Conservation (phyloP, 176 grass and related monocot species). For the Phoenix dactylifera region DNA sequence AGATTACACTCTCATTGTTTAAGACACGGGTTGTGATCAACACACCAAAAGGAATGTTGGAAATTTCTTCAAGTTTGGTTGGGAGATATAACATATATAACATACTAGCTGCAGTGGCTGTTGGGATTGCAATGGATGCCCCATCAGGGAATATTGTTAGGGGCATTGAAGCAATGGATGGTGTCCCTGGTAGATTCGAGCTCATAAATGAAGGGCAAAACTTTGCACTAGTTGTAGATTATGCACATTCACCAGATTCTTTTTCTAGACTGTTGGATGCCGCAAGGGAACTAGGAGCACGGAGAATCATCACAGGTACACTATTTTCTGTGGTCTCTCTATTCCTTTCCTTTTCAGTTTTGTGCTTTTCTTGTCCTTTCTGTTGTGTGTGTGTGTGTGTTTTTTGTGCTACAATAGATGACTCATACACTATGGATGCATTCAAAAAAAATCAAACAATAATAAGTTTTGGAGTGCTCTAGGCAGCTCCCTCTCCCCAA, state of each 20-base stretch:
- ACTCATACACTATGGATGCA: no score
- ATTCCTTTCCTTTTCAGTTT: background rate
- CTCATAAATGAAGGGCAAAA: conserved; percentile 94
- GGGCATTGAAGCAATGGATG: conserved; percentile 92
- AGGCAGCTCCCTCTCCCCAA: no score
- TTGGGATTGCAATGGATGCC: conserved; percentile 74
- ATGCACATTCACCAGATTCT: conserved; percentile 63
- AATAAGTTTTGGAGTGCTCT: no score
- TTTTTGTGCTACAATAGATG: no score
- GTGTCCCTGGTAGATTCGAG: conserved; percentile 82
- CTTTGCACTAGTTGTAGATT: conserved; percentile 80
- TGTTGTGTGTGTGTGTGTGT: no score
- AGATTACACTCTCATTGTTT: conserved; percentile 89
- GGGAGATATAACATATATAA: conserved; percentile 77
- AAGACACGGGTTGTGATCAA: conserved; percentile 82
- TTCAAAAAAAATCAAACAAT: no score
- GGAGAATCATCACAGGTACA: conserved; percentile 72
- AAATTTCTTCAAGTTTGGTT: conserved; percentile 87
- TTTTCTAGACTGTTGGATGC: conserved; percentile 69
- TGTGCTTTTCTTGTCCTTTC: background rate
- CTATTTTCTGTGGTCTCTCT: conserved; percentile 1
- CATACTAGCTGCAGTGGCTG: conserved; percentile 96
- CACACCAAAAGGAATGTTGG: conserved; percentile 79
- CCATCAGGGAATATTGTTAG: conserved; percentile 80
- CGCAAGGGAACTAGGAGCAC: conserved; percentile 68